Conservation (phyloP, 768 basidiomycete species). For the Phaeotremella fagi region DNA sequence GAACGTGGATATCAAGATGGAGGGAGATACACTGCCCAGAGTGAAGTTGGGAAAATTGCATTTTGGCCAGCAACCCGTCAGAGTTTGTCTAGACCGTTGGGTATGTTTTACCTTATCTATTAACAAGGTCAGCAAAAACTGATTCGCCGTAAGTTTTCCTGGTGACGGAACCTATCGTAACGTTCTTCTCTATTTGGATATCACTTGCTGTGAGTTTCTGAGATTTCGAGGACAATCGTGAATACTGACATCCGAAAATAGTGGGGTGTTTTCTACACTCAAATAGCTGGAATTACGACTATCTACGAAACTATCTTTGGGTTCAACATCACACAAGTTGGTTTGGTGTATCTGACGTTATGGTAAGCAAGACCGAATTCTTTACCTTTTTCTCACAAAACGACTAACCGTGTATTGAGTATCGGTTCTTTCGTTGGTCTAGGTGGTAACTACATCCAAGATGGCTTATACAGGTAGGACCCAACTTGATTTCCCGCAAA, state of each 20-base stretch:
- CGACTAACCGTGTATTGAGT: constrained; percentile 9
- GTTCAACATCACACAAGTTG: constrained; percentile 60
- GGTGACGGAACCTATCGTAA: constrained; percentile 67
- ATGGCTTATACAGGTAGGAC: constrained; percentile 36
- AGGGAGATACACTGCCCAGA: constrained; percentile 37
- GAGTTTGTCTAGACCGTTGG: constrained; percentile 65
- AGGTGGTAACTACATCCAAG: constrained; percentile 35
- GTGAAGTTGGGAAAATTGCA: constrained; percentile 35
- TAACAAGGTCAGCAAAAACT: not conserved
- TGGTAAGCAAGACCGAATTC: constrained; percentile 26
- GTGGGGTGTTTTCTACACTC: constrained; percentile 70
- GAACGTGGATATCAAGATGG: constrained; percentile 57
- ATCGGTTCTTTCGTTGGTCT: constrained; percentile 34
- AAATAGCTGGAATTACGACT: constrained; percentile 54
- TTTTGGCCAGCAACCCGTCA: constrained; percentile 58
- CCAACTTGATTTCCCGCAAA: not conserved
- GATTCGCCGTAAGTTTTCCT: constrained; percentile 55
- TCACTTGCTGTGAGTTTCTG: constrained; percentile 52
- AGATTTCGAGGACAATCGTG: not conserved
- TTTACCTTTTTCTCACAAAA: not conserved
- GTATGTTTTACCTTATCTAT: constrained; percentile 51
- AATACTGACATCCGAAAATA: not conserved
- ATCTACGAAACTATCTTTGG: constrained; percentile 59
- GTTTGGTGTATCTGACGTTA: constrained; percentile 60
- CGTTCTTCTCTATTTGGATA: constrained; percentile 55